Base-by-base conservation (phyloP, 768 basidiomycete species). In the Hortiboletus campestris region DNA sequence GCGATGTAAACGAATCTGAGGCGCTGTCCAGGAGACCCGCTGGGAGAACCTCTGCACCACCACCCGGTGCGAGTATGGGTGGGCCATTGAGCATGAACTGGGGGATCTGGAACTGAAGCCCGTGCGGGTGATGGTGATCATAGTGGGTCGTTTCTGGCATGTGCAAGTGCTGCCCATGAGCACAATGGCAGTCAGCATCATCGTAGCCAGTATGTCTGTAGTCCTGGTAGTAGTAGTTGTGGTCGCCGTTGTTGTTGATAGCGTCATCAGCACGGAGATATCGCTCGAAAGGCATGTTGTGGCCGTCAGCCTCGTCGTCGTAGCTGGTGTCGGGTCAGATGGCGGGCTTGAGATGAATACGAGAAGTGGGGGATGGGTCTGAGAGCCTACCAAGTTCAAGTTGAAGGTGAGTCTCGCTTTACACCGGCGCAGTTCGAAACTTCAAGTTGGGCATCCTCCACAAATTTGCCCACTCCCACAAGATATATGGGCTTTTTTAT, bases 11-110 rank as follows among this genome's bases (percentile, higher is more conserved):
- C 11, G 65, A 67, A 67, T 42, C 60, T 17, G 67, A 49, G 20
- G 25, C 16, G 28, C 49, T 61, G 43, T 61, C 66, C 20, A 67
- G 61, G 54, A 78, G 69, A 38, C 77, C 77, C 4, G 74, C 72
- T 12, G 85, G 82, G n/a, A 89, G 66, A 14, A 86, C 83, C 69
- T 90, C 89, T 11, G 85, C 88, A 35, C 89, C 88, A 22, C 88
- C 88, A 20, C 87, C 88, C 2, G 78, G 82, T 2, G 85, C 85
- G 20, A 90, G 77, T 2, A 80, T 78, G 28, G 88, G 85, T 0
- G 80, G 75, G 4, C 78, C 79, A 56, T 70, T 71, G 62, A 81
- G 74, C 72, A 89, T 79, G 67, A 86, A 89, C 28, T 80, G 76
- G 4, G 88, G 88, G 36, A 90, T 75, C 68, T 87, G 84, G 59